Conservation (phyloP, 2,329 filamentous ascomycete species). For the Alternaria brassicicola region DNA sequence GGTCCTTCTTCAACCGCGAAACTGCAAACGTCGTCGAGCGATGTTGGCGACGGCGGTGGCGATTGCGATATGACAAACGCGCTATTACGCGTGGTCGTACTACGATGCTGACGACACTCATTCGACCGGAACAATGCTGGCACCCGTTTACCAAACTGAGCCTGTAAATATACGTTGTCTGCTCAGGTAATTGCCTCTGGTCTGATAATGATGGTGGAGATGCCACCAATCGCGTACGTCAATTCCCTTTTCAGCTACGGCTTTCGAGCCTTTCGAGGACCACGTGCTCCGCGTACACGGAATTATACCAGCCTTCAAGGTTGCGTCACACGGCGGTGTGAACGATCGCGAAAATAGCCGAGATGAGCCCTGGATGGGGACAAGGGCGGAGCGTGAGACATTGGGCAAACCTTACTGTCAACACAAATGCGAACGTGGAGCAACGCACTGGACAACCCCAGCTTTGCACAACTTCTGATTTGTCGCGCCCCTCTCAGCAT, state of each 20-base stretch:
- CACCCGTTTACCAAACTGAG: not conserved
- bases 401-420: constrained; percentile 15
- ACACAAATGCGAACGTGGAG: constrained; percentile 19
- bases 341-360: constrained; percentile 35
- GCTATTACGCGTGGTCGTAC: not conserved
- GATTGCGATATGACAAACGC: constrained; percentile 2
- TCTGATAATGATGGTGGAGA: constrained; percentile 4
- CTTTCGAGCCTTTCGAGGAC: not conserved
- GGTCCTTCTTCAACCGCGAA: constrained; percentile 1
- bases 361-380: constrained; percentile 24
- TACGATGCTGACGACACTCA: not conserved
- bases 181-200: not conserved
- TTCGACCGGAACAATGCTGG: not conserved
- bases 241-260: constrained; percentile 2
- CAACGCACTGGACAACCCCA: constrained; percentile 15
- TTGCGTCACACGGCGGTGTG: constrained; percentile 27
- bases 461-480: constrained; percentile 7
- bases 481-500: constrained; percentile 5
- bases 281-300: constrained; percentile 12
- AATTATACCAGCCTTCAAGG: not conserved
- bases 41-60: not conserved
- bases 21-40: not conserved
- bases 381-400: constrained; percentile 20
- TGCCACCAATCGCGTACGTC: constrained; percentile 19
- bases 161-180: not conserved